Evolutionary conservation across 495 filamentous ascomycete species (phyloP).

Genomic region (Penicillium waksmanii): DNA sequence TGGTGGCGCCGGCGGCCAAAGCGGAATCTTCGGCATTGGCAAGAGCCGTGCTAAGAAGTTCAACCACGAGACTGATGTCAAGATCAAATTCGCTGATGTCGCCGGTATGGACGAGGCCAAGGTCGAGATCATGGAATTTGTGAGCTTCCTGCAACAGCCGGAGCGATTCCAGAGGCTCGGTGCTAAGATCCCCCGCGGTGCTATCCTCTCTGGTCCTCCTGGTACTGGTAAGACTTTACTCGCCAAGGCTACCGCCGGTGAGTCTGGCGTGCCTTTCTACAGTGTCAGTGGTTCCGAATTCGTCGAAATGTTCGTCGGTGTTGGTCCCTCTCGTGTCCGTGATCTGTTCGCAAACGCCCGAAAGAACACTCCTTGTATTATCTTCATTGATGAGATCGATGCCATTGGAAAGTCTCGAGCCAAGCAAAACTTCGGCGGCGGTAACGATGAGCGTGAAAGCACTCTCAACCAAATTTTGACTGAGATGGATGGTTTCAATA

Average conservation of each 20-base stretch:
- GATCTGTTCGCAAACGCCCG: constrained; percentile 94
- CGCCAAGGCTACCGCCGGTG: constrained; percentile 95
- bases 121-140: constrained; percentile 98
- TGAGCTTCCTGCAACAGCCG: constrained; percentile 90
- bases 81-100: constrained; percentile 95
- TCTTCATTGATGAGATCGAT: constrained; percentile 99
- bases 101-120: constrained; percentile 99
- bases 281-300: constrained; percentile 98
- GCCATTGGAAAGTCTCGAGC: constrained; percentile 90
- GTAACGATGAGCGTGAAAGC: constrained; percentile 94
- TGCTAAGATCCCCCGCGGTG: constrained; percentile 96
- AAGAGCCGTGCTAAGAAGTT: constrained; percentile 95
- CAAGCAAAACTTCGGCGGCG: constrained; percentile 76
- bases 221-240: constrained; percentile 98
- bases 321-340: constrained; percentile 91
- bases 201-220: constrained; percentile 93
- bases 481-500: constrained; percentile 99
- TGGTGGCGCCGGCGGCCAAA: constrained; percentile 65
- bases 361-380: constrained; percentile 96
- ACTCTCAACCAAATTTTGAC: constrained; percentile 98
- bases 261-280: constrained; percentile 97
- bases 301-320: constrained; percentile 99
- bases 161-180: constrained; percentile 89
- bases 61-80: constrained; percentile 94
- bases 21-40: constrained; percentile 91